These are phyloP conservation scores for Rauvolfia tetraphylla DNA, from an alignment of 257 asterid species.

Conservation along the genomic window DNA sequence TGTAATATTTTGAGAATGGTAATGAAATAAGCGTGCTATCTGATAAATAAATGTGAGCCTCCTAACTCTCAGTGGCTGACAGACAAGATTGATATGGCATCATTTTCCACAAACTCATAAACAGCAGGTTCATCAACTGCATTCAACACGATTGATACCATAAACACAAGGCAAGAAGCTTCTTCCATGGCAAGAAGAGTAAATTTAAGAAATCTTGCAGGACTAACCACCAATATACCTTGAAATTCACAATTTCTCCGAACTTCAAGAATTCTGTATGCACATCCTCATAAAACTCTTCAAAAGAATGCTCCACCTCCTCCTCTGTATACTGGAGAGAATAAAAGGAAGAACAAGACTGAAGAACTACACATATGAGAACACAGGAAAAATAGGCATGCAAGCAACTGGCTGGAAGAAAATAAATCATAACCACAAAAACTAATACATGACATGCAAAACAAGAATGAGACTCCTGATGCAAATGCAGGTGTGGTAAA, in stretches of 20 bases:
- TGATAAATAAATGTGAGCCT: neutral
- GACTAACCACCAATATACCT: slow-evolving; percentile 39
- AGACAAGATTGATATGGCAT: neutral
- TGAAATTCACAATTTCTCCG: slow-evolving; percentile 90
- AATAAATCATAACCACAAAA: neutral
- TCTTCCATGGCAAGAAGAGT: neutral
- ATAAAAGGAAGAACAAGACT: slow-evolving; percentile 31
- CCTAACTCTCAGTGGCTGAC: neutral
- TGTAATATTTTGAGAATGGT: neutral
- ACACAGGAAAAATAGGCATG: neutral
- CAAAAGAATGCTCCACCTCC: slow-evolving; percentile 81
- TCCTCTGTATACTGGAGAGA: slow-evolving; percentile 78
- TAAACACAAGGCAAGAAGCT: neutral
- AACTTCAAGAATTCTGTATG: slow-evolving; percentile 94
- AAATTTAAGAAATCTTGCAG: neutral
- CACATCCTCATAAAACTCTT: slow-evolving; percentile 96
- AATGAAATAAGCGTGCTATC: neutral
- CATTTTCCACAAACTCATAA: neutral
- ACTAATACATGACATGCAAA: neutral
- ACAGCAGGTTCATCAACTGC: neutral
- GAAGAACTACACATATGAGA: slow-evolving; percentile 24
- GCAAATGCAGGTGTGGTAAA: slow-evolving; percentile 15
- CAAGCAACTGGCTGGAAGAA: neutral
- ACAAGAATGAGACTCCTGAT: neutral
- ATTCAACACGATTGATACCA: neutral